Evolutionary conservation across 176 grass and related monocot species (phyloP).

Genomic region (Phoenix roebelenii): DNA sequence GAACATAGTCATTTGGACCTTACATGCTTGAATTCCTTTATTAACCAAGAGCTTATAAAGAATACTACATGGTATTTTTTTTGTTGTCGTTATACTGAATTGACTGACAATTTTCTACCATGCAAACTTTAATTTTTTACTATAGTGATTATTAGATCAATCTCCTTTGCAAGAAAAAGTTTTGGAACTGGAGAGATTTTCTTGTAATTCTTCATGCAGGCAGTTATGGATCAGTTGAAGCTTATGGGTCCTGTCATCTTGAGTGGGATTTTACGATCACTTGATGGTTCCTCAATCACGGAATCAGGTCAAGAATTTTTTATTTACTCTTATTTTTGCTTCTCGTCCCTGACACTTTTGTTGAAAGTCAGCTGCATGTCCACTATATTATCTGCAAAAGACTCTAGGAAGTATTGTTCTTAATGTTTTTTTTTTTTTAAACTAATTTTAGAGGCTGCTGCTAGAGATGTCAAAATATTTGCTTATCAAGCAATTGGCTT

Average conservation of each 20-base stretch:
- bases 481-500: slow-evolving; percentile 91
- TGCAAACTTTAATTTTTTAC: too few relatives aligned
- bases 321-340: slow-evolving; percentile 26
- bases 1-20: too few relatives aligned
- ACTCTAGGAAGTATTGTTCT: too few relatives aligned
- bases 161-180: too few relatives aligned
- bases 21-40: too few relatives aligned
- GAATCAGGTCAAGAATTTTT: slow-evolving; percentile 54
- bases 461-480: slow-evolving; percentile 75
- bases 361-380: neutral
- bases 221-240: slow-evolving; percentile 62
- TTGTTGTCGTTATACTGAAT: too few relatives aligned
- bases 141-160: too few relatives aligned
- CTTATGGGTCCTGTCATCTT: slow-evolving; percentile 87
- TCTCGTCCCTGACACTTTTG: neutral
- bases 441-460: slow-evolving; percentile 31
- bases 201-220: slow-evolving; percentile 36
- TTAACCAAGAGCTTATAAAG: too few relatives aligned
- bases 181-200: neutral
- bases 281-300: slow-evolving; percentile 67
- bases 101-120: too few relatives aligned
- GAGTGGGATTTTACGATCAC: slow-evolving; percentile 80
- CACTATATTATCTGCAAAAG: neutral
- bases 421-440: too few relatives aligned
- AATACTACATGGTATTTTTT: too few relatives aligned